Conservation (phyloP, 1,139 yeast species). For the Torulaspora pretoriensis region DNA sequence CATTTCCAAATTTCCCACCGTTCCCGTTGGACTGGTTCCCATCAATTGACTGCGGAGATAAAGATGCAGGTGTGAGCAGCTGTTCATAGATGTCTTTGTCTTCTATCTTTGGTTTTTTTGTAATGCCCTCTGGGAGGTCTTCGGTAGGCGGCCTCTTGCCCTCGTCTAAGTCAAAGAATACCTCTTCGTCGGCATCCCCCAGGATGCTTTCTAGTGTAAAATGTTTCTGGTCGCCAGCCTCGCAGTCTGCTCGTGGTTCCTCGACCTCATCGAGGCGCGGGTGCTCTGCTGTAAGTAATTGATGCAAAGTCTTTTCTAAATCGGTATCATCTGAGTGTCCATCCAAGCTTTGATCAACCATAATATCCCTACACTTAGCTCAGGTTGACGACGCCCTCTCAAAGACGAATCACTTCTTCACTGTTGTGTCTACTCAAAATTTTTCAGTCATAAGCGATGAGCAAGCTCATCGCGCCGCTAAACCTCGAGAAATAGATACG, state of each 20-base stretch:
- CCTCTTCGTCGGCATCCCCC: conserved; percentile 9
- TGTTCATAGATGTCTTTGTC: conserved; percentile 14
- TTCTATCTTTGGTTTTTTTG: conserved; percentile 4
- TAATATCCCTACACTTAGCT: conserved; percentile 1
- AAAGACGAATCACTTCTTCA: not conserved
- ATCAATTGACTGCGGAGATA: conserved; percentile 24
- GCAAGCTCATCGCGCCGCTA: not conserved
- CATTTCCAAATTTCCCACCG: conserved; percentile 15
- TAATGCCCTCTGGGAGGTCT: conserved; percentile 4
- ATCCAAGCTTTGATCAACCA: conserved; percentile 9
- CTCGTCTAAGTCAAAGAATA: conserved; percentile 10
- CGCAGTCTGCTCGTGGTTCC: conserved; percentile 15
- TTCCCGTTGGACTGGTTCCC: conserved; percentile 11
- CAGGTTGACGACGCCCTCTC: not conserved
- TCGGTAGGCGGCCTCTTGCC: conserved; percentile 3
- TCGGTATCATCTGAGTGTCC: conserved; percentile 14
- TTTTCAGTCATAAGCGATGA: conserved; percentile 2
- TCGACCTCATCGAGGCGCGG: conserved; percentile 7
- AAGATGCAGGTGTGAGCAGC: conserved; percentile 24
- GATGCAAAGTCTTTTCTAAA: conserved; percentile 24
- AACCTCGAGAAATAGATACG: no score
- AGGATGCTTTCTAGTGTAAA: conserved; percentile 29
- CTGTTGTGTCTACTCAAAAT: not conserved
- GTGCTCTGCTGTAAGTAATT: conserved; percentile 21
- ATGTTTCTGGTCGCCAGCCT: conserved; percentile 17